Evolutionary conservation across 768 basidiomycete genomes (phyloP).

Genomic region (Boletus vermiculosoides): DNA sequence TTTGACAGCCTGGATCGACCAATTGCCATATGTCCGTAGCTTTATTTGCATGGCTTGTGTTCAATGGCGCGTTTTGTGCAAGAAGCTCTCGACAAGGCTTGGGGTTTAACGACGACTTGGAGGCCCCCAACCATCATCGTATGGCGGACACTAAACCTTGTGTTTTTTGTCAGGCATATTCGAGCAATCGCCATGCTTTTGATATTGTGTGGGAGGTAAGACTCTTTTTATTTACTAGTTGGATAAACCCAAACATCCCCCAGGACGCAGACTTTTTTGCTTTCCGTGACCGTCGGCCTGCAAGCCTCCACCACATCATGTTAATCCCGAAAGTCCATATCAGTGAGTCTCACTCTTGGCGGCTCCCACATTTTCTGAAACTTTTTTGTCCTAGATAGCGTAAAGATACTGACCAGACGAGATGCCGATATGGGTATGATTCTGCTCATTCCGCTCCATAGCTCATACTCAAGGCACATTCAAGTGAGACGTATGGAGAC

Average conservation of each 20-base stretch:
- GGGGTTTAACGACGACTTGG: neutral
- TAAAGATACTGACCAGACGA: constrained; percentile 42
- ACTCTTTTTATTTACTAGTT: neutral
- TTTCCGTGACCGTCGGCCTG: constrained; percentile 51
- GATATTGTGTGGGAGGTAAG: constrained; percentile 50
- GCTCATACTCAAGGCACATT: constrained; percentile 21
- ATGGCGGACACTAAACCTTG: constrained; percentile 3
- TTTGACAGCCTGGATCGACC: neutral
- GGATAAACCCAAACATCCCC: neutral
- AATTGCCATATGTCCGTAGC: neutral
- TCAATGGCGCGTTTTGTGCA: neutral
- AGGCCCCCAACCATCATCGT: neutral
- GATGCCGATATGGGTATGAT: constrained; percentile 53
- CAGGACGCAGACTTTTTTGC: constrained; percentile 51
- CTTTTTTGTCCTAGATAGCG: constrained; percentile 43
- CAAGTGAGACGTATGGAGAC: constrained; percentile 47
- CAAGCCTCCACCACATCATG: constrained; percentile 48
- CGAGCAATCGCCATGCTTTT: constrained; percentile 40
- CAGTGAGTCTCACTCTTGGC: constrained; percentile 30
- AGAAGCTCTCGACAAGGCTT: neutral
- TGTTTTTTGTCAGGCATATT: constrained; percentile 45
- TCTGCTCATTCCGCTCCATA: constrained; percentile 2
- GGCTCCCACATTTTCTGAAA: neutral
- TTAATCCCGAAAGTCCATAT: constrained; percentile 54
- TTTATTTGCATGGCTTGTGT: constrained; percentile 13